Base-by-base conservation (phyloP, 2,329 filamentous ascomycete genomes). In the Trichoderma breve region DNA sequence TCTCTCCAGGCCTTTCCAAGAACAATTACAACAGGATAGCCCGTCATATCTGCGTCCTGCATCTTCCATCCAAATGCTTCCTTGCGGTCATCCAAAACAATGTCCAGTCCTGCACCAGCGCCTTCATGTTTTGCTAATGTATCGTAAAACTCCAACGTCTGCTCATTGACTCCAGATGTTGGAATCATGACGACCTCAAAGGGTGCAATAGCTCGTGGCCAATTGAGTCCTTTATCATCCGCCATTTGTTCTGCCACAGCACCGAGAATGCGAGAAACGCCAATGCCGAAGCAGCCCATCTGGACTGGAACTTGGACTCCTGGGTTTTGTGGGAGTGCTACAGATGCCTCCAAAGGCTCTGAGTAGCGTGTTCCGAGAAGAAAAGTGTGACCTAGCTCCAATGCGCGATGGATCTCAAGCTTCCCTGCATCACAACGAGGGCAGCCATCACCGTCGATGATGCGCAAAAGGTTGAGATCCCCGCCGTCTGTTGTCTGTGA, bases 241-340 rank as follows among this genome's bases (percentile, higher is more conserved):
- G 90, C 86, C 11, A 94, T 84, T 51, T 91, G 87, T 74, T 95
- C 91, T 1, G 95, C 95, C 1, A 96, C 89, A 1, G 96, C 94
- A 9, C 92, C 94, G 73, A 99, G 91, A 76, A 99, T 90, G 58
- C 96, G 91, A 6, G 94, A 97, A 21, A 99, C 90, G 2, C 96
- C 96, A 73, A 99, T 97, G 1, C 96, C 96, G 79, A 98, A 94
- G 80, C 96, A 99, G 70, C 96, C 96, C 96, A 99, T 99, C 75
- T 97, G 90, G 77, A 97, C 87, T 0, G 90, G 85, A 0, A 89
- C 85, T 3, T 73, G 76, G 32, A 75, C 75, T 12, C 76, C 76
- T 24, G 78, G 76, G 6, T 61, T 74, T 53, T 75, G 73, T 14
- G 81, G 78, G 3, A 82, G 73, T 5, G 84, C 83, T 3, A 96